Percentiles rank a stretch among this genome's conserved stretches.
These are phyloP conservation scores for Metschnikowia continentalis DNA, from an alignment of 805 yeast species.

Conservation along the genomic window DNA sequence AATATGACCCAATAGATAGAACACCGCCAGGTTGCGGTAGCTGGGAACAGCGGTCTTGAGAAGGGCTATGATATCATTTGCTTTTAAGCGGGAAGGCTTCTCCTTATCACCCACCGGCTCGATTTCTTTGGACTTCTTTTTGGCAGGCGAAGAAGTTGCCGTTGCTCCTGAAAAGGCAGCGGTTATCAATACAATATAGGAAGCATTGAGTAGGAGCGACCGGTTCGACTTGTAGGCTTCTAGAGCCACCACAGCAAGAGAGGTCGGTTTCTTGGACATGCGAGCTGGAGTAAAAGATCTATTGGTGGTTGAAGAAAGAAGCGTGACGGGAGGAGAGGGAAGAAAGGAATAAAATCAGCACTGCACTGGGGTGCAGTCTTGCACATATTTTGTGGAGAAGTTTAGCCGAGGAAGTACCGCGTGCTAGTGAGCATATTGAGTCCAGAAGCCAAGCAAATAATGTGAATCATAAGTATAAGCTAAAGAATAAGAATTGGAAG, in stretches of 20 bases:
- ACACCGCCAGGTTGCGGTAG: constrained; percentile 24
- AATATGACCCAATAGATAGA: constrained; percentile 49
- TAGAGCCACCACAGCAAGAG: constrained; percentile 26
- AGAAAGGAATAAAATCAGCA: no score
- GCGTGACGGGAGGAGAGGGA: neutral
- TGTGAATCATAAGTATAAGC: no score
- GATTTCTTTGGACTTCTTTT: constrained; percentile 3
- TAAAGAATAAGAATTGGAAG: no score
- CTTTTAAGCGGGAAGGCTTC: constrained; percentile 20
- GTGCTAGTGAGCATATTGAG: neutral
- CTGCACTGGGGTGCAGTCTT: constrained; percentile 1
- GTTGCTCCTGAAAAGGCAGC: constrained; percentile 44
- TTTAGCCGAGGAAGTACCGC: constrained; percentile 1
- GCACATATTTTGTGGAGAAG: constrained; percentile 5
- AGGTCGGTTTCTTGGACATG: constrained; percentile 3
- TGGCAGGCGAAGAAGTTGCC: constrained; percentile 16
- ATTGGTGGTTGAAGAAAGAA: neutral
- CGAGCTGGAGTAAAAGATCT: neutral
- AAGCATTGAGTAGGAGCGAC: constrained; percentile 37
- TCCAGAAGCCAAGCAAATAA: neutral
- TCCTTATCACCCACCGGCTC: constrained; percentile 4
- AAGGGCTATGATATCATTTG: constrained; percentile 28
- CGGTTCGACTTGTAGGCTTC: constrained; percentile 38
- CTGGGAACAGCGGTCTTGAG: constrained; percentile 35
- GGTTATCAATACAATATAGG: constrained; percentile 38